Evolutionary conservation across 345 rosid species (phyloP), one percentile per base, ranked within the genome.

Genomic region (Arabis alpina): DNA sequence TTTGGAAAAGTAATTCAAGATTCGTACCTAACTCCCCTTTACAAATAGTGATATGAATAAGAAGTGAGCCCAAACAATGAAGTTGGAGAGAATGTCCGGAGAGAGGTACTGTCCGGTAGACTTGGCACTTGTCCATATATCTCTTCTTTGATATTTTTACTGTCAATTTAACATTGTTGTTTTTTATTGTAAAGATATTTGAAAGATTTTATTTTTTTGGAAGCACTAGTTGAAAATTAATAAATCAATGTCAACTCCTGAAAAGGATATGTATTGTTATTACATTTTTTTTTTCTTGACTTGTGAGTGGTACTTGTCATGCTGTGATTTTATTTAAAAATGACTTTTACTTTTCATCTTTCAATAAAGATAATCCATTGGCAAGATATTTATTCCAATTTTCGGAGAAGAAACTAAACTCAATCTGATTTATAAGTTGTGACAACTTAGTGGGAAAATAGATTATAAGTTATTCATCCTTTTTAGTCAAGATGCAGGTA

Each of bases 221-320:
- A 65, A 58, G 72, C 77, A 73, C 67, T 65, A 65, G 66, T 11
- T 34, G 13, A 30, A 42, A 41, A 48, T 53, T 24, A 36, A 45
- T 62, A 57, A 65, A 73, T 49, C 41, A 72, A 66, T 66, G 77
- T 66, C 72, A 58, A 66, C 67, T 56, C 64, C 67, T 66, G 10
- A 6, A 66, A 57, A 58, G 45, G 61, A 73, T 64, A 27, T 41
- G 12, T 42, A n/a, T 52, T 51, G n/a, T 63, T 61, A 23, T 47
- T 45, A 54, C 41, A 54, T 63, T 11, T 40, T 57, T 27, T 11
- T 73, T 65, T 8, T 50, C 11, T 66, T 73, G 77, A 66, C 77
- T 73, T 58, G 7, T 50, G 32, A 23, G 36, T 19, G 42, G 59
- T 27, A 50, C 41, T 9, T 63, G 42, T 47, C 76, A 47, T 19